A percentile compares a stretch with the other conserved stretches of the same genome.
These are phyloP conservation scores for Quercus agrifolia DNA, from an alignment of 306 rosid genomes.

Conservation along the genomic window DNA sequence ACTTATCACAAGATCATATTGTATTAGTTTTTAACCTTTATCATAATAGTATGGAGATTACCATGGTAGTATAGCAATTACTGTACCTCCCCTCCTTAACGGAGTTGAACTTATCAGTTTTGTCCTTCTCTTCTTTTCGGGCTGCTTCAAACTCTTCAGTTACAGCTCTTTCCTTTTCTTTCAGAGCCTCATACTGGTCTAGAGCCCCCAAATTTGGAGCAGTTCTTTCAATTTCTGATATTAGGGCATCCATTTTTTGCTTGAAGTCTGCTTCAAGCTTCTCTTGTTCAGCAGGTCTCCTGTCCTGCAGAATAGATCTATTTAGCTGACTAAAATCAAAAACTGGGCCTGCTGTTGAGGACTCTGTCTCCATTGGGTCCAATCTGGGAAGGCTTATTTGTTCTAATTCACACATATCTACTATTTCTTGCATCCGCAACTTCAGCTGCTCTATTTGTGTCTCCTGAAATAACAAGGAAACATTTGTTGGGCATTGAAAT, in stretches of 20 bases:
- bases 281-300: conserved; percentile 61
- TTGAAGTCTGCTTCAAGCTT: conserved; percentile 75
- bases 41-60: neutral
- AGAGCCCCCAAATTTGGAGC: conserved; percentile 97
- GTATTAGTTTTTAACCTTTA: neutral
- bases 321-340: conserved; percentile 71
- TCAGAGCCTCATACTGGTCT: conserved; percentile 90
- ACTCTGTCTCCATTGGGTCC: conserved; percentile 82
- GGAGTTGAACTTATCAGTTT: conserved; percentile 61
- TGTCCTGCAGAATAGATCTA: conserved; percentile 58
- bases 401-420: conserved; percentile 85
- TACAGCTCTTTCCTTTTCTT: conserved; percentile 76
- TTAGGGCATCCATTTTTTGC: conserved; percentile 66
- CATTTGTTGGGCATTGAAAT: conserved; percentile 19
- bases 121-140: conserved; percentile 81
- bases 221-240: conserved; percentile 87
- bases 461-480: conserved; percentile 54
- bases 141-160: conserved; percentile 85
- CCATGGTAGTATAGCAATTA: conserved; percentile 13
- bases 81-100: conserved; percentile 78
- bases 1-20: neutral
- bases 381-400: conserved; percentile 71
- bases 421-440: conserved; percentile 73
- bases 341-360: conserved; percentile 58
- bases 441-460: conserved; percentile 69